Percentiles rank a stretch among this genome's conserved stretches.
Evolutionary conservation across 2,329 filamentous ascomycete species (phyloP).

Genomic region (Thelonectria olida): DNA sequence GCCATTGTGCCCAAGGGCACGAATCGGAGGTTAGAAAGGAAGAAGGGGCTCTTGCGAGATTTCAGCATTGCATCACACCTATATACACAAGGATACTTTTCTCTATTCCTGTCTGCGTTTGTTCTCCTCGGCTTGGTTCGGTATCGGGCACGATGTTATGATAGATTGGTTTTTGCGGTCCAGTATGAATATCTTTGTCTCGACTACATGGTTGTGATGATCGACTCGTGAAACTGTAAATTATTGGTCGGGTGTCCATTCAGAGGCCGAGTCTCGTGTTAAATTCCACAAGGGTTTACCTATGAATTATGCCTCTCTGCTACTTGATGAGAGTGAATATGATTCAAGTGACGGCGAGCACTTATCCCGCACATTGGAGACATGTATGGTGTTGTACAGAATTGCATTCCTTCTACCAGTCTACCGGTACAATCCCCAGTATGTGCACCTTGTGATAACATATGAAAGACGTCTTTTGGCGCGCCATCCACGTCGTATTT

Average conservation of each 20-base stretch:
- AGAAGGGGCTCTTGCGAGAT: slow-evolving; percentile 27
- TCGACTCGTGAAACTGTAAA: neutral
- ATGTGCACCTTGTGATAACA: slow-evolving; percentile 33
- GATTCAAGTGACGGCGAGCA: no score
- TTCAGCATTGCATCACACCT: slow-evolving; percentile 33
- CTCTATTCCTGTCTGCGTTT: neutral
- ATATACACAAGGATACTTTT: slow-evolving; percentile 20
- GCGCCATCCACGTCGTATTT: slow-evolving; percentile 12
- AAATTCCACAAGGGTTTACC: no score
- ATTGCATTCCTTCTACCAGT: slow-evolving; percentile 34
- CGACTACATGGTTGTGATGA: neutral
- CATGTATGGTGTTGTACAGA: slow-evolving; percentile 30
- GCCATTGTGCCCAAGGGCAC: slow-evolving; percentile 18
- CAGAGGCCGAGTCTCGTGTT: no score
- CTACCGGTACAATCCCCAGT: slow-evolving; percentile 31
- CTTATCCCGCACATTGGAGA: no score
- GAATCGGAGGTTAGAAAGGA: slow-evolving; percentile 22
- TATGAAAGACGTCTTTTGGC: slow-evolving; percentile 30
- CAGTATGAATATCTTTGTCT: neutral
- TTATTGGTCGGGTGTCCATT: neutral
- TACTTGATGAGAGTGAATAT: neutral
- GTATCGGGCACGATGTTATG: neutral
- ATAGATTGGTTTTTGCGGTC: neutral
- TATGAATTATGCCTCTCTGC: neutral
- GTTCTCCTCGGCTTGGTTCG: neutral